phyloP scores from a whole-genome alignment of 2,329 filamentous ascomycete genomes.

The Boeremia lycopersici region DNA sequence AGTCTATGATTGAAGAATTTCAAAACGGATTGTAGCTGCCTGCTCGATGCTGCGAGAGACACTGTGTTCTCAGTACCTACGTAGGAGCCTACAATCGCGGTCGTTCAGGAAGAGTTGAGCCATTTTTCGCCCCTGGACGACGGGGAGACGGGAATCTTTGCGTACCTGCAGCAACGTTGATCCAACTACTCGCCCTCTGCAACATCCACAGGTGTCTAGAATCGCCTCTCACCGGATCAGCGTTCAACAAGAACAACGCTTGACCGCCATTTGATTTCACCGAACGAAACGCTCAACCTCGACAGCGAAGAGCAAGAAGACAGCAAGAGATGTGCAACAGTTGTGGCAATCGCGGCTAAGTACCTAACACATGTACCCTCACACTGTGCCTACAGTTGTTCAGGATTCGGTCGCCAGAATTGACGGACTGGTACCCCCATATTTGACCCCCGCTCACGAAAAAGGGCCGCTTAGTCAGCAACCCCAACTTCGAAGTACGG shows the following conservation, averaged over 20 bases:
- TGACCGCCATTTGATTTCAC: slow-evolving; percentile 9
- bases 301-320: background rate
- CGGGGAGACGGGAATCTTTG: slow-evolving; percentile 4
- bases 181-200: background rate
- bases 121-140: slow-evolving; percentile 5
- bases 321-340: background rate
- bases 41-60: background rate
- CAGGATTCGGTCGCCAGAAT: background rate
- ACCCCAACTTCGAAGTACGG: background rate
- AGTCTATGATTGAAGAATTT: background rate
- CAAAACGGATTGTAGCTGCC: background rate
- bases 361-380: background rate
- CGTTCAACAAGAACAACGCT: slow-evolving; percentile 6
- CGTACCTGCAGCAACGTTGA: background rate
- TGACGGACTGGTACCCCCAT: background rate
- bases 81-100: slow-evolving; percentile 1
- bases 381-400: background rate
- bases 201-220: background rate
- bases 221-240: slow-evolving; percentile 2
- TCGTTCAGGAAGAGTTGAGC: background rate
- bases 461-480: background rate
- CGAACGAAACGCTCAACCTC: background rate
- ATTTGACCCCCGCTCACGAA: background rate
- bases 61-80: slow-evolving; percentile 1
- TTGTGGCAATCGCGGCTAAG: background rate